Evolutionary conservation across 306 rosid species (phyloP).

Genomic region (Citrullus colocynthis): DNA sequence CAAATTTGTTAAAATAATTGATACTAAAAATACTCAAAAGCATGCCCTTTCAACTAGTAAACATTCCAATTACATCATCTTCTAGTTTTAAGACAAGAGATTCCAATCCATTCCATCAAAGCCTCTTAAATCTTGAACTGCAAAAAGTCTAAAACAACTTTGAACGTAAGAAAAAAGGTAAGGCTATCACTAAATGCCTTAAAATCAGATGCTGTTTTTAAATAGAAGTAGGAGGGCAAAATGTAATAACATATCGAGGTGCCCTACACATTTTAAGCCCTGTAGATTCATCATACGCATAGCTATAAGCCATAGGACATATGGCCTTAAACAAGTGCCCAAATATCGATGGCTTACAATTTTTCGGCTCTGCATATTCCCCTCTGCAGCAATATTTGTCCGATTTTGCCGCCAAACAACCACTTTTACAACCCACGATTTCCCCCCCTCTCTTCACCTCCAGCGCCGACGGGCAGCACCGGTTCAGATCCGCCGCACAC

Average conservation of each 20-base stretch:
- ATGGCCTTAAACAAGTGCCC: constrained; percentile 37
- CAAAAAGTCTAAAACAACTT: too few species aligned
- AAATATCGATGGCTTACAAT: constrained; percentile 39
- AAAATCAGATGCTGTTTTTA: not conserved
- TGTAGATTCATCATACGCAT: constrained; percentile 46
- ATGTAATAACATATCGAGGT: constrained; percentile 34
- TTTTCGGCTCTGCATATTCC: constrained; percentile 31
- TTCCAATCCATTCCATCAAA: too few species aligned
- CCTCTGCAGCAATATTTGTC: constrained; percentile 57
- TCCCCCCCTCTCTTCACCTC: constrained; percentile 29
- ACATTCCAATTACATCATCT: too few species aligned
- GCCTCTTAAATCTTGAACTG: too few species aligned
- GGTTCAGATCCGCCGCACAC: constrained; percentile 44
- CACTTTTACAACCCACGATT: constrained; percentile 70
- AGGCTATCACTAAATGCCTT: too few species aligned
- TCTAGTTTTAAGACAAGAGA: too few species aligned
- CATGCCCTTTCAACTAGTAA: too few species aligned
- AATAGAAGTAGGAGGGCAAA: constrained; percentile 48
- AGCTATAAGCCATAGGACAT: constrained; percentile 35
- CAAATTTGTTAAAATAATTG: too few species aligned
- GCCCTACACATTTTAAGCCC: constrained; percentile 51
- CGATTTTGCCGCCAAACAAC: constrained; percentile 49
- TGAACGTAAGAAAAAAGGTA: too few species aligned
- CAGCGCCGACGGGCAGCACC: constrained; percentile 41
- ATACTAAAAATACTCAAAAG: too few species aligned